A percentile compares a stretch with the other conserved stretches of the same genome.
phyloP scores from a whole-genome alignment of 1,284 basidiomycete genomes.

The Trichosporon faecale region DNA sequence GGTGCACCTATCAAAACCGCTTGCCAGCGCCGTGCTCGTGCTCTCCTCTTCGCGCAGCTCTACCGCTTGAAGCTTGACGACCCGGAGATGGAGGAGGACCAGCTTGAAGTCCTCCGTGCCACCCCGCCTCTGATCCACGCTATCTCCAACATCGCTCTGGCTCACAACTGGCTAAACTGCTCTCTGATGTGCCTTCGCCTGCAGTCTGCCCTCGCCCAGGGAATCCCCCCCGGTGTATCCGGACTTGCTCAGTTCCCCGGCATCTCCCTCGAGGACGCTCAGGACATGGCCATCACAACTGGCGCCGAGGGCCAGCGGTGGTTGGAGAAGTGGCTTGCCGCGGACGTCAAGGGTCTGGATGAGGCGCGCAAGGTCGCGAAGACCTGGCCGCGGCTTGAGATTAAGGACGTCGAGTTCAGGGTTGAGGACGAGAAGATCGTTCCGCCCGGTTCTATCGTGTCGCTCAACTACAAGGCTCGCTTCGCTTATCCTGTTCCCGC shows the following conservation, averaged over 20 bases:
- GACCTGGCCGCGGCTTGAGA: slow-evolving; percentile 71
- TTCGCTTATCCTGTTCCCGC: slow-evolving; percentile 35
- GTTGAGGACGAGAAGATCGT: slow-evolving; percentile 84
- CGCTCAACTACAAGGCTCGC: slow-evolving; percentile 69
- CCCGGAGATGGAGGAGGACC: slow-evolving; percentile 63
- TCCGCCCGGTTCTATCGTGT: slow-evolving; percentile 84
- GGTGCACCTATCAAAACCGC: slow-evolving; percentile 37
- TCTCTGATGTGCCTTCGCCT: slow-evolving; percentile 76
- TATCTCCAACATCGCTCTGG: slow-evolving; percentile 74
- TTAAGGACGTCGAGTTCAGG: slow-evolving; percentile 83
- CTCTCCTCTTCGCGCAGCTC: slow-evolving; percentile 82
- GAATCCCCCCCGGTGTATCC: slow-evolving; percentile 62
- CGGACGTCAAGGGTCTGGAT: slow-evolving; percentile 59
- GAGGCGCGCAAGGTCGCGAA: slow-evolving; percentile 69
- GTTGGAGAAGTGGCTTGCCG: slow-evolving; percentile 52
- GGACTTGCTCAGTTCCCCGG: slow-evolving; percentile 72
- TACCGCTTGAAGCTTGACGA: slow-evolving; percentile 68
- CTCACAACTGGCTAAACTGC: slow-evolving; percentile 88
- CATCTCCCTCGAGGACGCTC: slow-evolving; percentile 57
- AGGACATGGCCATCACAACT: slow-evolving; percentile 54
- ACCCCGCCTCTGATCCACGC: slow-evolving; percentile 74
- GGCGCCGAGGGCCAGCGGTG: slow-evolving; percentile 58
- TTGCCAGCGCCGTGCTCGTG: slow-evolving; percentile 59
- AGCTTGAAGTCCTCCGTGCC: slow-evolving; percentile 65
- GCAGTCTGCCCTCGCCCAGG: slow-evolving; percentile 81